Evolutionary conservation across 176 grass and related monocot species (phyloP), one percentile per base, ranked within the genome.

Genomic region (Musa schizocarpa): DNA sequence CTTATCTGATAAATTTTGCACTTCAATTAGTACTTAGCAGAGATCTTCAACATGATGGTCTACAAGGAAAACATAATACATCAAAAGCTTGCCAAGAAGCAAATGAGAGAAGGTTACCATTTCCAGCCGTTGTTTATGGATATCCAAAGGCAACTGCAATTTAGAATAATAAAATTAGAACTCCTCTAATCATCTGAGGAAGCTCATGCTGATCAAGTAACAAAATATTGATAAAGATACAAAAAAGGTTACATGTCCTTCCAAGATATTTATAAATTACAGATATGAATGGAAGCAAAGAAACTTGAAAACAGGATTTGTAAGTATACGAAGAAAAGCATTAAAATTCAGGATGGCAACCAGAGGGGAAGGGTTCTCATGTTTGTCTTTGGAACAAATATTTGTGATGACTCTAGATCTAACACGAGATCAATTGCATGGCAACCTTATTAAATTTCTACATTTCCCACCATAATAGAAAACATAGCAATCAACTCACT

Each of bases 1-100:
- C 83, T 82, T 71, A 89, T 85, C 90, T 93, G 87, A 62, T 81
- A 11, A 82, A 79, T 68, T 81, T 74, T 68, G 50, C 21, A 75
- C 11, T 14, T 2, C 16, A 16, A 56, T 81, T 24, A 80, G 69
- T 52, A 71, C 8, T 48, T 49, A 11, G 11, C 20, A 49, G 50
- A 8, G 26, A 49, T 12, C 17, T 51, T 61, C 0, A 61, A 61
- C n/a, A 61, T n/a, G 16, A 61, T 61, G 57, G 9, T n/a, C 13
- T 61, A 61, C 2, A 61, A 9, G 57, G 14, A 3, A 10, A 50
- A 16, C 19, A 11, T 68, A 68, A 69, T 79, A 58, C 43, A 23
- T 8, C 14, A 74, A 54, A 57, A 52, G 53, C 14, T 48, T 52
- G 13, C 6, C 8, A 10, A 70, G 8, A 43, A 79, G 26, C 8